phyloP scores from a whole-genome alignment of 768 basidiomycete species.

The Hericium rajendrae region DNA sequence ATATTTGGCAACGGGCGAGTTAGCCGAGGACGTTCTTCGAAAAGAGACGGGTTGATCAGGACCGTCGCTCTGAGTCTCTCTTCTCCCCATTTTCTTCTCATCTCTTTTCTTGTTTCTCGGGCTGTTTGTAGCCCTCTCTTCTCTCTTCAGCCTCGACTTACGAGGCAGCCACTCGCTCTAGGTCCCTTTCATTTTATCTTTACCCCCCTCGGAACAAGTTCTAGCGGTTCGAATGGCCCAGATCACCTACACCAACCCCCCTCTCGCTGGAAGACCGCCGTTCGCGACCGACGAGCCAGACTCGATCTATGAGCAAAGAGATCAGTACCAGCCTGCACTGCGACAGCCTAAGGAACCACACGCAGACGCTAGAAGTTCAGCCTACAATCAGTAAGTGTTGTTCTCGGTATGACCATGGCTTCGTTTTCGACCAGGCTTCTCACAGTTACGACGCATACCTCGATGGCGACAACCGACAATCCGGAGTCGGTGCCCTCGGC shows the following conservation, averaged over 20 bases:
- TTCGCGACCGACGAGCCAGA: conserved; percentile 65
- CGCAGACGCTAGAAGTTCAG: conserved; percentile 48
- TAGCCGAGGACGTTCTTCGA: no score
- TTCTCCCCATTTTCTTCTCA: conserved; percentile 1
- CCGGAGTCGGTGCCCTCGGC: conserved; percentile 45
- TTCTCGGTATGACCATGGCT: conserved; percentile 1
- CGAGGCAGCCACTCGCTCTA: conserved; percentile 6
- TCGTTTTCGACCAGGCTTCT: conserved; percentile 8
- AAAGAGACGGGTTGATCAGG: no score
- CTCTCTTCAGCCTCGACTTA: neutral
- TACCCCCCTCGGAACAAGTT: no score
- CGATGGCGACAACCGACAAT: conserved; percentile 33
- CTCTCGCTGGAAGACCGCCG: conserved; percentile 53
- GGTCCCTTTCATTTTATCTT: conserved; percentile 1
- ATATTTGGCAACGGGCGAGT: neutral
- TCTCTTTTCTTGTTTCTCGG: neutral
- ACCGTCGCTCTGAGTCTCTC: neutral
- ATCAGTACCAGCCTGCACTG: conserved; percentile 32
- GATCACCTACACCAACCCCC: conserved; percentile 21
- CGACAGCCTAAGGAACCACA: conserved; percentile 27
- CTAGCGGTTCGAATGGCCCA: neutral
- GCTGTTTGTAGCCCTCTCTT: neutral
- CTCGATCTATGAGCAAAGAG: conserved; percentile 41
- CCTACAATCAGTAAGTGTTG: conserved; percentile 56
- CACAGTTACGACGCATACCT: conserved; percentile 59